Evolutionary conservation across 192 early-diverging fungal species (phyloP).

Genomic region (Umbelopsis vinacea): DNA sequence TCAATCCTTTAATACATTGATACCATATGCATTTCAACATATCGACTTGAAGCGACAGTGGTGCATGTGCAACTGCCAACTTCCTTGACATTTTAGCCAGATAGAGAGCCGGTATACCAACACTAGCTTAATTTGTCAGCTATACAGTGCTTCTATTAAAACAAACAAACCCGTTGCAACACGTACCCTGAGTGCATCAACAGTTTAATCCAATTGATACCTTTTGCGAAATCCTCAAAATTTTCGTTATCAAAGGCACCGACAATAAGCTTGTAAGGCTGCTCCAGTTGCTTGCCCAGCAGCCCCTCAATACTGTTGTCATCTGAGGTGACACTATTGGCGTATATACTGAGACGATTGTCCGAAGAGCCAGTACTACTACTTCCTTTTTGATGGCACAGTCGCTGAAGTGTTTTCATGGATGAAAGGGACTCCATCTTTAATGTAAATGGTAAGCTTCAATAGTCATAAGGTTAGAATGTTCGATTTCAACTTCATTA

Average conservation of each 20-base stretch:
- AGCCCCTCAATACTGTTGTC: background rate
- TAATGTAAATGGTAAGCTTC: background rate
- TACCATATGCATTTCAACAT: conserved; percentile 48
- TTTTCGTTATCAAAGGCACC: conserved; percentile 32
- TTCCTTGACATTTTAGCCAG: conserved; percentile 37
- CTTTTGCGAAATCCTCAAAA: conserved; percentile 32
- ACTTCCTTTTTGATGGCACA: background rate
- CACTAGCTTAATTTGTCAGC: conserved; percentile 24
- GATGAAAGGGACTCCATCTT: conserved; percentile 7
- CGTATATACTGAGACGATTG: background rate
- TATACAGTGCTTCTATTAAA: no score
- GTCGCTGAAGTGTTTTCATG: conserved; percentile 10
- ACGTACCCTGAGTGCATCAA: conserved; percentile 44
- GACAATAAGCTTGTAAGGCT: conserved; percentile 22
- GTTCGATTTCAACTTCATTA: background rate
- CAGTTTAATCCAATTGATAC: conserved; percentile 44
- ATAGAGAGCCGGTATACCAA: conserved; percentile 39
- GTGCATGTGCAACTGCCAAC: conserved; percentile 24
- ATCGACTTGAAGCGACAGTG: conserved; percentile 30
- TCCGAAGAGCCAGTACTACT: background rate
- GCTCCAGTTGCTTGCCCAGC: background rate
- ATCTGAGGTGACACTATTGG: background rate
- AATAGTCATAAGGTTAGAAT: background rate
- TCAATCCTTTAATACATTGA: conserved; percentile 40
- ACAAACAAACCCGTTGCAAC: background rate